Percentiles rank a stretch among this genome's conserved stretches.
Conservation (phyloP, 2,329 filamentous ascomycete species). For the Colletotrichum simmondsii region DNA sequence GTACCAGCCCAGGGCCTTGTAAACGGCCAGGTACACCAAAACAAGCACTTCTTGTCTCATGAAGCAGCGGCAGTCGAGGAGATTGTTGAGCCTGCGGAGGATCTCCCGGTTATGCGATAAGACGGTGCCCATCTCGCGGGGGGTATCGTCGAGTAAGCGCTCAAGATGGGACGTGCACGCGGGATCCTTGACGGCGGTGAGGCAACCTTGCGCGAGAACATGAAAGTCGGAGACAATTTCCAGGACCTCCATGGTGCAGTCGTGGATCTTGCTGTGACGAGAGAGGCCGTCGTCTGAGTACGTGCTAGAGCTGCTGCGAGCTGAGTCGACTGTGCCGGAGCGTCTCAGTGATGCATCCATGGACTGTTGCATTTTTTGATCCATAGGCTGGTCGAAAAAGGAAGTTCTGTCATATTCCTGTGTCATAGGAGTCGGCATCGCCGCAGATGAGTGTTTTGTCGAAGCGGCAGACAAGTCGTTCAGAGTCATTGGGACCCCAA, state of each 20-base stretch:
- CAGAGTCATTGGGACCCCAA: background rate
- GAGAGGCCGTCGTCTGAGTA: background rate
- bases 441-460: no score
- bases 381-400: background rate
- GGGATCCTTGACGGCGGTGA: background rate
- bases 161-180: background rate
- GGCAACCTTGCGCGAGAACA: background rate
- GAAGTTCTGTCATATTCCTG: background rate
- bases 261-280: background rate
- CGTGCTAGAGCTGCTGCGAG: background rate
- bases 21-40: background rate
- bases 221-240: background rate
- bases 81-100: background rate
- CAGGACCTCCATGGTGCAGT: conserved; percentile 2
- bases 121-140: conserved; percentile 7
- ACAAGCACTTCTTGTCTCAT: conserved; percentile 12
- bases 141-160: background rate
- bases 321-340: background rate
- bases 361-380: background rate
- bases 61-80: conserved; percentile 6
- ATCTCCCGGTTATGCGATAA: background rate
- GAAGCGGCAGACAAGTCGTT: background rate
- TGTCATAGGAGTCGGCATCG: background rate
- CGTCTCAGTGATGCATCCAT: background rate
- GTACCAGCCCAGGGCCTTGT: conserved; percentile 14